Percentiles rank a stretch among this genome's conserved stretches.
Evolutionary conservation across 768 basidiomycete species (phyloP).

Genomic region (Nevesoporus exiguus): DNA sequence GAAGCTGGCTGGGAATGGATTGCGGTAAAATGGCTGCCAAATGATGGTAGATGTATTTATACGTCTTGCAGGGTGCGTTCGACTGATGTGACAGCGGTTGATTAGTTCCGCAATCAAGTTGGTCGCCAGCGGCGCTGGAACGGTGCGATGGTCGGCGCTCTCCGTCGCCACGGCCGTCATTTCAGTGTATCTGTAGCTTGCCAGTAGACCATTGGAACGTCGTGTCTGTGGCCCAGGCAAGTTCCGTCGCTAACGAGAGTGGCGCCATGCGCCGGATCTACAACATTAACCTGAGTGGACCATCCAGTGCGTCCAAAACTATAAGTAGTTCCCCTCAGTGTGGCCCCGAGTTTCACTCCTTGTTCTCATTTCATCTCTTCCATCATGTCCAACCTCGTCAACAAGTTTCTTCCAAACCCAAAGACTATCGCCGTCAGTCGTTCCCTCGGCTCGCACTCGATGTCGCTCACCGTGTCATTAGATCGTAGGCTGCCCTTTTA

Average conservation of each 20-base stretch:
- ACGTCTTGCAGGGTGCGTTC: background rate
- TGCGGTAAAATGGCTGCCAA: constrained; percentile 19
- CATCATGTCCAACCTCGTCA: constrained; percentile 24
- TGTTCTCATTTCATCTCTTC: background rate
- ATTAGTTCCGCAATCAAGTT: background rate
- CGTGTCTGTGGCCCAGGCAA: background rate
- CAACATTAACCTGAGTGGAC: background rate
- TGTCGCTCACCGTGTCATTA: constrained; percentile 29
- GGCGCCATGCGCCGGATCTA: background rate
- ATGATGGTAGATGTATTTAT: constrained; percentile 19
- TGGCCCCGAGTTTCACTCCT: background rate
- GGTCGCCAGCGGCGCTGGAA: background rate
- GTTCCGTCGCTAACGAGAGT: background rate
- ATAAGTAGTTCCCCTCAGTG: background rate
- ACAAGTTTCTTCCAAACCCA: constrained; percentile 46
- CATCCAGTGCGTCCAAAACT: background rate
- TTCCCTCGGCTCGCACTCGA: background rate
- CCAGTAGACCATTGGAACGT: background rate
- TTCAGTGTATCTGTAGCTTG: background rate
- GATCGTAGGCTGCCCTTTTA: constrained; percentile 96
- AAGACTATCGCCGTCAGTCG: constrained; percentile 77
- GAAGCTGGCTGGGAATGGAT: background rate
- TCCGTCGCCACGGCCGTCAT: background rate
- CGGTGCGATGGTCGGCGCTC: background rate
- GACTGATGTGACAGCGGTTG: background rate